These are phyloP conservation scores for Peniophora sp. DNA, from an alignment of 1,284 basidiomycete species.

Conservation along the genomic window DNA sequence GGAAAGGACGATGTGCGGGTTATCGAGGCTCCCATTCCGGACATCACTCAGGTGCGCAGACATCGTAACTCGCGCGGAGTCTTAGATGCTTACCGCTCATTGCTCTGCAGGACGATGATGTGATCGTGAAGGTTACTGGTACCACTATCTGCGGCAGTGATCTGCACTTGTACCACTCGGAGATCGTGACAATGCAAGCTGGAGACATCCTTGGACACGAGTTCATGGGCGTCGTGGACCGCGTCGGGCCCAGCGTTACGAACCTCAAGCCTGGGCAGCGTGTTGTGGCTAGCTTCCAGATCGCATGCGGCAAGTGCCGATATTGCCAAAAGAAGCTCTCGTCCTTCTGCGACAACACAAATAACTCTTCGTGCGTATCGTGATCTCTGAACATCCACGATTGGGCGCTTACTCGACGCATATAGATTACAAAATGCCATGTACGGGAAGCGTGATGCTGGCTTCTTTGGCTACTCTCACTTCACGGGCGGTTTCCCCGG, in stretches of 20 bases:
- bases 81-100: neutral
- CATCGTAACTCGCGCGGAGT: neutral
- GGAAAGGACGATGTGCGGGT: slow-evolving; percentile 46
- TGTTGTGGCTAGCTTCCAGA: slow-evolving; percentile 73
- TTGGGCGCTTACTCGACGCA: neutral
- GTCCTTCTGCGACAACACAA: slow-evolving; percentile 68
- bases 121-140: slow-evolving; percentile 62
- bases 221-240: slow-evolving; percentile 67
- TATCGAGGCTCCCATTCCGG: slow-evolving; percentile 56
- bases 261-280: slow-evolving; percentile 56
- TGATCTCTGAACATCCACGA: slow-evolving; percentile 1
- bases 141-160: slow-evolving; percentile 68
- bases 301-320: slow-evolving; percentile 68
- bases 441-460: slow-evolving; percentile 65
- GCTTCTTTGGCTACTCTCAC: slow-evolving; percentile 71
- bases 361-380: slow-evolving; percentile 47
- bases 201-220: slow-evolving; percentile 67
- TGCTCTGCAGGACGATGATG: slow-evolving; percentile 38
- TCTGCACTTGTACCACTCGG: slow-evolving; percentile 51
- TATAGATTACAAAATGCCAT: slow-evolving; percentile 51
- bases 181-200: slow-evolving; percentile 51
- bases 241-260: slow-evolving; percentile 54
- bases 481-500: slow-evolving; percentile 71
- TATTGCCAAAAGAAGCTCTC: slow-evolving; percentile 70
- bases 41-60: slow-evolving; percentile 37